These are phyloP conservation scores for Hyphodiscus hymeniophilus DNA, from an alignment of 495 filamentous ascomycete species.

Conservation along the genomic window DNA sequence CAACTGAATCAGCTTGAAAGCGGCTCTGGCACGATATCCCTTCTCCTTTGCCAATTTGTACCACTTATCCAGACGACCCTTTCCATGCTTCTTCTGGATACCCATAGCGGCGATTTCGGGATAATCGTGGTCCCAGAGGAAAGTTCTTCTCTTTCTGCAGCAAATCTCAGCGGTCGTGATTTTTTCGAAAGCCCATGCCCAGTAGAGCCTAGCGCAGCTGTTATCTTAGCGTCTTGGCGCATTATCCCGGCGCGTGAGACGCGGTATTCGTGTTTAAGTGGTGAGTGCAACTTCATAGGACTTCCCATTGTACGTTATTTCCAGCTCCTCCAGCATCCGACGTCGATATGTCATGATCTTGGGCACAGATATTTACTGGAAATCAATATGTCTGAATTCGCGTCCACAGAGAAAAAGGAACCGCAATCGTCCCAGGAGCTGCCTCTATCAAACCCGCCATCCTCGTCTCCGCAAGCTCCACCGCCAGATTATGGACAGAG, in stretches of 20 bases:
- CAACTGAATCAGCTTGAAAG: conserved; percentile 97
- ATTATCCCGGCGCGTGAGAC: background rate
- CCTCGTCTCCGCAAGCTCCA: background rate
- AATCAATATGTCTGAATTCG: conserved; percentile 1
- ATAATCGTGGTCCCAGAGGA: background rate
- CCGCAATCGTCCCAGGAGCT: conserved; percentile 2
- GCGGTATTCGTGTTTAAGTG: conserved; percentile 3
- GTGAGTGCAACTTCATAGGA: background rate
- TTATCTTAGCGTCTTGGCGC: background rate
- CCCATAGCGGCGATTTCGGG: conserved; percentile 54
- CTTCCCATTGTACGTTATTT: background rate
- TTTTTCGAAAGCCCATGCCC: background rate
- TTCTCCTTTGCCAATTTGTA: conserved; percentile 96
- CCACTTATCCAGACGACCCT: conserved; percentile 99
- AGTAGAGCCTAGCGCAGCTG: background rate
- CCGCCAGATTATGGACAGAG: conserved; percentile 4
- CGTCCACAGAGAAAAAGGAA: background rate
- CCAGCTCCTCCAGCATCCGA: background rate
- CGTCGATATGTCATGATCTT: background rate
- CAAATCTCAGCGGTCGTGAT: background rate
- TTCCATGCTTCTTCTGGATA: conserved; percentile 98
- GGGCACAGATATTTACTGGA: background rate
- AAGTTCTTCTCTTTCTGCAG: background rate
- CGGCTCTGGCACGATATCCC: conserved; percentile 90
- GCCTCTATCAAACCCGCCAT: background rate